These are phyloP conservation scores for Neurospora intermedia DNA, from an alignment of 495 filamentous ascomycete species.

Conservation along the genomic window DNA sequence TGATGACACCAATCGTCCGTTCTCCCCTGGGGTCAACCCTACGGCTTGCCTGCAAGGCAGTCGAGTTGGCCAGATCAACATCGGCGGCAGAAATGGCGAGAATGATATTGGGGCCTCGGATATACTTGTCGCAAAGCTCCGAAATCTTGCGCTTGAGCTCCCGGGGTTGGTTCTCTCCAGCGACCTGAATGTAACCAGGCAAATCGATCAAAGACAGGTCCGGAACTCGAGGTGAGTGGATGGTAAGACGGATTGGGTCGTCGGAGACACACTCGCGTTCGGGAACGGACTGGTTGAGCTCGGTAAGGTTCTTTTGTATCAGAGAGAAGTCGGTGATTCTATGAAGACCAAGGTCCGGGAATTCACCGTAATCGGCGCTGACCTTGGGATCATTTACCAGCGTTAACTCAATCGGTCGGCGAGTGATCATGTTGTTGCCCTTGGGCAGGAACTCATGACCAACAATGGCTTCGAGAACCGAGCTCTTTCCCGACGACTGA, in stretches of 20 bases:
- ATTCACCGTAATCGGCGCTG: constrained; percentile 89
- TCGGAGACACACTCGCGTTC: constrained; percentile 87
- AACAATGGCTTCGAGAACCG: constrained; percentile 92
- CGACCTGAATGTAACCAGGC: constrained; percentile 94
- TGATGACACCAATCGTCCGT: constrained; percentile 93
- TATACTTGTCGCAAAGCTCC: constrained; percentile 97
- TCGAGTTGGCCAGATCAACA: constrained; percentile 94
- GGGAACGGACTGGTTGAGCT: constrained; percentile 88
- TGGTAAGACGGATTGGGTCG: constrained; percentile 90
- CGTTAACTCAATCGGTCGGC: constrained; percentile 91
- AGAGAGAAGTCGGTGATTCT: constrained; percentile 89
- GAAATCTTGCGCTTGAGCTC: constrained; percentile 93
- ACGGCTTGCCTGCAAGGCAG: constrained; percentile 79
- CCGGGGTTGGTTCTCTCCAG: constrained; percentile 76
- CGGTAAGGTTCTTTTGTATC: constrained; percentile 86
- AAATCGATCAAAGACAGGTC: constrained; percentile 95
- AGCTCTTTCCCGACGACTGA: constrained; percentile 96
- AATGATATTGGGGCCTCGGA: constrained; percentile 91
- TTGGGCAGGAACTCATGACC: constrained; percentile 98
- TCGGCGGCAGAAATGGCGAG: constrained; percentile 95
- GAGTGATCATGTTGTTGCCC: constrained; percentile 96
- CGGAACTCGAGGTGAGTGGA: constrained; percentile 90
- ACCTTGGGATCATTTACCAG: constrained; percentile 91
- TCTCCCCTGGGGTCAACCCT: constrained; percentile 91
- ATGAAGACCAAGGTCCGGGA: constrained; percentile 80